Percentiles rank a stretch among this genome's conserved stretches.
Conservation (phyloP, 441 rosid genomes). For the Jatropha multifida region DNA sequence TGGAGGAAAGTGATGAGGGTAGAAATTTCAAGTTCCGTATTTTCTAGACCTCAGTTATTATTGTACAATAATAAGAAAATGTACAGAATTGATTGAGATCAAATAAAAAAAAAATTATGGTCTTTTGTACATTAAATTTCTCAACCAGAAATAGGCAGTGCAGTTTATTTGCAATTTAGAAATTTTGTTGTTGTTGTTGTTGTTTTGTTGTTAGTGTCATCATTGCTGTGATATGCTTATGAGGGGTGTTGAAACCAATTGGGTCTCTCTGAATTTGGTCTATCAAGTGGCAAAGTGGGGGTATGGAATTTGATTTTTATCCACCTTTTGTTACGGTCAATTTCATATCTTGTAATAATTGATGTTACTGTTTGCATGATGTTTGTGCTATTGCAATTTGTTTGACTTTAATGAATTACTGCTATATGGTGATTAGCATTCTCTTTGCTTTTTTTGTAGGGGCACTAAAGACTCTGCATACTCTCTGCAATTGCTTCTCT, state of each 20-base stretch:
- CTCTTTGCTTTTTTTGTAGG: constrained; percentile 9
- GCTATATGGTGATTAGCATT: neutral
- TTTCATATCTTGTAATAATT: neutral
- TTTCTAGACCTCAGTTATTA: neutral
- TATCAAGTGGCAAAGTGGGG: neutral
- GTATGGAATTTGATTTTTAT: neutral
- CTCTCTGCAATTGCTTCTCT: constrained; percentile 18
- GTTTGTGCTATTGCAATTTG: neutral
- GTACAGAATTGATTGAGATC: neutral
- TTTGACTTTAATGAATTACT: neutral
- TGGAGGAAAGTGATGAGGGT: neutral
- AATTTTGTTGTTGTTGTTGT: neutral
- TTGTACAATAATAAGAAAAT: neutral
- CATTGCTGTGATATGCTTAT: neutral
- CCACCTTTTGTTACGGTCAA: neutral
- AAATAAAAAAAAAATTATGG: neutral
- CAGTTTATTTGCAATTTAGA: neutral
- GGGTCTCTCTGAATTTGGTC: neutral
- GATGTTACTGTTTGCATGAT: neutral
- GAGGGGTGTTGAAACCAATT: neutral
- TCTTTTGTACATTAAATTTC: neutral
- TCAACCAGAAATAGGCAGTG: neutral
- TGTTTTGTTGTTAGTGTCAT: neutral
- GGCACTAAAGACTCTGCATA: constrained; percentile 6
- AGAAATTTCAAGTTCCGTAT: neutral